Evolutionary conservation across 139 green algal species (phyloP).

Genomic region (Chlorella sp.): DNA sequence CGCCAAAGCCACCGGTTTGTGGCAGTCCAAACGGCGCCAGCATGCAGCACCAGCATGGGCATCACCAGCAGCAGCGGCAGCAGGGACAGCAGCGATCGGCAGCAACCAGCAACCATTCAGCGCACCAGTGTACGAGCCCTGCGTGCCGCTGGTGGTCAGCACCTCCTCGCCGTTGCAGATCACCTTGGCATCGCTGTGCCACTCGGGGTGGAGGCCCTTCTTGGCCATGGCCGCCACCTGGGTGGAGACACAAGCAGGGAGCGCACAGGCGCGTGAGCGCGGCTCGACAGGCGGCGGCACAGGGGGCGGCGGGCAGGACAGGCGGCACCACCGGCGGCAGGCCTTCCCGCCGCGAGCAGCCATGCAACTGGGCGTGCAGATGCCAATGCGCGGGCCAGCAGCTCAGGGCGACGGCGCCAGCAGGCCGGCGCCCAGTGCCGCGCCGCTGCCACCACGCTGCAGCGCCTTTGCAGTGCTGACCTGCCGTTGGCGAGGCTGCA

Average conservation of each 20-base stretch:
- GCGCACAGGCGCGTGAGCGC: too few species aligned
- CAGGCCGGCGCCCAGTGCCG: not conserved
- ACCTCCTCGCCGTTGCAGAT: slow-evolving; percentile 99
- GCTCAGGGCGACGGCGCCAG: not conserved
- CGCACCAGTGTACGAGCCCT: slow-evolving; percentile 85
- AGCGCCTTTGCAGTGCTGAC: too few species aligned
- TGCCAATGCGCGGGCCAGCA: not conserved
- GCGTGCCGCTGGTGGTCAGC: slow-evolving; percentile 87
- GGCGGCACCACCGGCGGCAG: not conserved
- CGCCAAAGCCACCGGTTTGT: too few species aligned
- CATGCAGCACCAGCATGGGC: not conserved
- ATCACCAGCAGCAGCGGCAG: not conserved
- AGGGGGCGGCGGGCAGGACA: not conserved
- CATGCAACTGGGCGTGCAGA: not conserved
- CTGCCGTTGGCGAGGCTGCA: too few species aligned
- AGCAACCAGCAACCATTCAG: not conserved
- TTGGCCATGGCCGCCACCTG: slow-evolving; percentile 64
- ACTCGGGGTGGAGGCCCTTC: slow-evolving; percentile 81
- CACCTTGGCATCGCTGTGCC: slow-evolving; percentile 78
- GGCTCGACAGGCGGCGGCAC: not conserved
- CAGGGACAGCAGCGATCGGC: too few species aligned
- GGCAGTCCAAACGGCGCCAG: too few species aligned
- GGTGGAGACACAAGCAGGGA: not conserved
- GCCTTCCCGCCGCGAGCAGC: not conserved
- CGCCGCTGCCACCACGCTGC: not conserved